Evolutionary conservation across 805 yeast species (phyloP), one percentile per base, ranked within the genome.

Genomic region (Wickerhamiella musiphila): DNA sequence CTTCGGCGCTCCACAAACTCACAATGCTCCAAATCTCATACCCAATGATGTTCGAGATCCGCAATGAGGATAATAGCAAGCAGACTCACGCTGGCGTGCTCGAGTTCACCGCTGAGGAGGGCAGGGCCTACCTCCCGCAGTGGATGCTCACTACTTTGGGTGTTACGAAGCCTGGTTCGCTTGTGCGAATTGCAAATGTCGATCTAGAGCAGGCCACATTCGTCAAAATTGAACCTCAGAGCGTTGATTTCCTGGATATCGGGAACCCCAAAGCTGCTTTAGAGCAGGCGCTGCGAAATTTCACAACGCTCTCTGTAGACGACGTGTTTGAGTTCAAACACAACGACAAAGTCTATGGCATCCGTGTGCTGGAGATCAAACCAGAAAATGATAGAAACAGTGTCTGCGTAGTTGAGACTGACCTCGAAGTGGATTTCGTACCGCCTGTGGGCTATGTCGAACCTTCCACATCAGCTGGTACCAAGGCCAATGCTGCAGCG

Each of bases 401-500:
- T 37, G 75, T 86, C 10, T 86, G 95, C 61, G 94, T 90, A 4
- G 81, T 90, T 18, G 99, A 90, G 51, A 90, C 98, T 0, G 98
- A 90, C 58, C 63, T 90, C 39, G 93, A 81, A 37, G 93, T 95
- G 0, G 99, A 90, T 50, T 90, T 90, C 60, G 96, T 95, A 2
- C 94, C 98, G 2, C 99, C 99, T 0, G 94, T 86, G 4, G 99
- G 99, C 0, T 90, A 90, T 51, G 94, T 79, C 13, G 96, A 86
- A 50, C 94, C 94, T 1, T 83, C 78, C 15, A 41, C 32, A 12
- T 20, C 29, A 5, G 24, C 21, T 10, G 26, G 25, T 15, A 33
- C 25, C 15, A 7, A 15, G 5, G 29, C 21, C 7, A 12, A n/a
- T 14, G 12, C 20, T 10, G 24, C 4, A 8, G 16, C 41, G 9